Evolutionary conservation across 2,329 filamentous ascomycete genomes (phyloP), one percentile per base, ranked within the genome.

Genomic region (Trichophyton rubrum): DNA sequence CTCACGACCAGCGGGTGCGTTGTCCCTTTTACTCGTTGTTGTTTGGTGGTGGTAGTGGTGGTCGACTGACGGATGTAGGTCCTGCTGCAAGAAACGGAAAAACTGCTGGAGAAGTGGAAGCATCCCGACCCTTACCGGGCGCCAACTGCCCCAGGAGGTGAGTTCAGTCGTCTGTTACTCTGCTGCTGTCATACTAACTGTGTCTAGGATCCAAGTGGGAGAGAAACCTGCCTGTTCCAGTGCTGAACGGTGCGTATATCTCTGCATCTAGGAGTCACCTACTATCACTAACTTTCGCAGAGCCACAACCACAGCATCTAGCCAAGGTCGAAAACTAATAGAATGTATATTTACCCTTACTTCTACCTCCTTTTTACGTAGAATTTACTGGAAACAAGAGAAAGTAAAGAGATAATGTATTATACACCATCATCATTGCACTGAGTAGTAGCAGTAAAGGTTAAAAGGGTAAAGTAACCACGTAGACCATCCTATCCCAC

Each of bases 81-180:
- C 57, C 76, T 99, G 62, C 81, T 97, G 66, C 83, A 85, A 64
- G 90, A 96, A 77, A 92, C 93, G 3, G 91, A 97, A 75, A 87
- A 87, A 67, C 73, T 96, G 62, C 78, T 99, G 64, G 85, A 93
- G 70, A 88, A 86, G 74, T 99, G 92, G 92, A 97, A 97, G 78
- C 93, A 99, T 71, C 93, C 93, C 2, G 93, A 99, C 73, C 91
- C 93, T 35, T 97, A 96, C 73, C 80, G 83, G 67, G 84, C 87
- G 66, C 93, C 93, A 13, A 95, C 90, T 47, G 92, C 93, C 43
- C 93, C 93, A 9, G 93, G 93, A 81, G 93, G 92, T 93, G 79
- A 65, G 82, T 33, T 17, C n/a, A 15, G 8, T 40, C 56, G 8
- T 43, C 59, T 45, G 43, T 38, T 22, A 64, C 20, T 56, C 58